Evolutionary conservation across 1,284 basidiomycete species (phyloP), one percentile per base, ranked within the genome.

Genomic region (Hymenochaete sp.): DNA sequence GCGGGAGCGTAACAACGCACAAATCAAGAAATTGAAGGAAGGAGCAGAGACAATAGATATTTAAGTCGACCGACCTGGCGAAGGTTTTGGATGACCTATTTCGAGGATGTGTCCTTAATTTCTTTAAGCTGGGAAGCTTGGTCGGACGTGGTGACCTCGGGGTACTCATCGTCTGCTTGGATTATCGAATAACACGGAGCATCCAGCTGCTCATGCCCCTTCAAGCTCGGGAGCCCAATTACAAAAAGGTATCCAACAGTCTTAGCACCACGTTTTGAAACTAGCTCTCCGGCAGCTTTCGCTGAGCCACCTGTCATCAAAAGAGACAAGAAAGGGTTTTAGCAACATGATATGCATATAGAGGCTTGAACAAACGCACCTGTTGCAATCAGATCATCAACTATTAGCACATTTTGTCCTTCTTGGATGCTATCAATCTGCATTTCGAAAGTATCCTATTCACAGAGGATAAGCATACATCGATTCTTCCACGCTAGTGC

Each of bases 331-430:
- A 22, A 45, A 3, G 24, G 14, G 8, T 19, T n/a, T 19, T 14
- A 26, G 19, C n/a, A 13, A 16, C 16, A 32, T 42, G 19, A 10
- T 25, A 25, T 38, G 14, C 10, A 24, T 14, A 48, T 19, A 29
- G 24, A 19, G 10, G 21, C 19, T 2, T 22, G 16, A 5, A 8
- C 11, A n/a, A 7, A 31, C 32, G 14, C 32, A 85, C 93, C 93
- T 35, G 96, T 98, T 0, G 96, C 96, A 53, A 99, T 93, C 29
- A 99, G 72, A 64, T 99, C 96, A 64, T 99, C 96, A 25, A 99
- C 73, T 38, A 98, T 74, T 32, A 99, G 65, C 24, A 93, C 91
- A 47, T 71, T 87, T 61, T 95, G 84, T 26, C 90, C 90, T 1
- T 80, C 73, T 55, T 77, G 65, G 59, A 99, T 88, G 2, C 88